These are phyloP conservation scores for Sugiyamaella sp. DNA, from an alignment of 1,139 yeast species.

Conservation along the genomic window DNA sequence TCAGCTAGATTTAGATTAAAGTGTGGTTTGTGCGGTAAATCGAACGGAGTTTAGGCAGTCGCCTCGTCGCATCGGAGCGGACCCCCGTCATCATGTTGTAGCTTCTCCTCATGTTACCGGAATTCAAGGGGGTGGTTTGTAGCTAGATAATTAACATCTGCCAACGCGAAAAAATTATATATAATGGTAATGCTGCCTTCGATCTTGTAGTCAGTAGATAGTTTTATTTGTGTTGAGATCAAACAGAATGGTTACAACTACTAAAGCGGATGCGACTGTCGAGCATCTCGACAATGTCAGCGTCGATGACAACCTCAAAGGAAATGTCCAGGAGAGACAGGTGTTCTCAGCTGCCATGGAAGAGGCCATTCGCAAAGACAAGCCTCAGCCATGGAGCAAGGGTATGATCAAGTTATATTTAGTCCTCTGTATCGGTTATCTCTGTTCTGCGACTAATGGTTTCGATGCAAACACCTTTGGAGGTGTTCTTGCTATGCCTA, in stretches of 20 bases:
- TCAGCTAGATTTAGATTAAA: neutral
- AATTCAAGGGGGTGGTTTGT: neutral
- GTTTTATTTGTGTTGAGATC: too few species aligned
- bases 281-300: conserved; percentile 20
- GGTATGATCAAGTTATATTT: conserved; percentile 19
- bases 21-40: conserved; percentile 4
- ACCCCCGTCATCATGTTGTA: neutral
- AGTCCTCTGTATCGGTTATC: conserved; percentile 19
- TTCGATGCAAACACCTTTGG: conserved; percentile 24
- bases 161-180: neutral
- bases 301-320: conserved; percentile 14
- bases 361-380: conserved; percentile 21
- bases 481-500: conserved; percentile 24
- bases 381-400: conserved; percentile 19
- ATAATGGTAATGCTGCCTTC: neutral
- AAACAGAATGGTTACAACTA: too few species aligned
- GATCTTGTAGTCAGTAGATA: neutral
- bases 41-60: conserved; percentile 1
- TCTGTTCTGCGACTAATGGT: conserved; percentile 22
- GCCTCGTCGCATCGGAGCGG: neutral
- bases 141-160: neutral
- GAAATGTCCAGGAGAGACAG: conserved; percentile 19
- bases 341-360: conserved; percentile 24
- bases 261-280: conserved; percentile 23
- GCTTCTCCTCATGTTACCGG: neutral